These are phyloP conservation scores for Neckera pumila DNA, from an alignment of 225 moss, liverwort and hornwort genomes.

Conservation along the genomic window DNA sequence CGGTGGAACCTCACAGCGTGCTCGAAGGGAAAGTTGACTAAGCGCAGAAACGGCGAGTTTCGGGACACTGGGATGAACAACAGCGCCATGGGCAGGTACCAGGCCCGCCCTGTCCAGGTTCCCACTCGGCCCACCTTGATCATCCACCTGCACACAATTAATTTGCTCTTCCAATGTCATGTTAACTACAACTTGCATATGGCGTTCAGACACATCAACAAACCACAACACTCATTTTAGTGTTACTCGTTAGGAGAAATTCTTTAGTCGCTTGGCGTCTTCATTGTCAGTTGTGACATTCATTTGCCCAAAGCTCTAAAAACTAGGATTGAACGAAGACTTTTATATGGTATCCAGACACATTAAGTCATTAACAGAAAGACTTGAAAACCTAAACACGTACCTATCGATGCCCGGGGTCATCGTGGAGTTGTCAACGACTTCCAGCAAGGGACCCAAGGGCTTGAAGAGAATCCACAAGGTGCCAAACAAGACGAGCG, in stretches of 20 bases:
- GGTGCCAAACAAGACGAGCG: conserved; percentile 21
- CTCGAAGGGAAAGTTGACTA: conserved; percentile 47
- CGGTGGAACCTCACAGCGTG: conserved; percentile 45
- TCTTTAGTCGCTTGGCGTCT: not conserved
- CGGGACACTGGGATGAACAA: conserved; percentile 54
- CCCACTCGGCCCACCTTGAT: conserved; percentile 48
- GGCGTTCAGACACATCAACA: not conserved
- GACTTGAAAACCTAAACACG: not conserved
- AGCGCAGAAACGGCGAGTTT: conserved; percentile 41
- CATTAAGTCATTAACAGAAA: no score
- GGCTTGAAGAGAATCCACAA: conserved; percentile 44
- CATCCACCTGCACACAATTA: conserved; percentile 21
- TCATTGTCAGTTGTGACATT: not conserved
- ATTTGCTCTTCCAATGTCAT: not conserved
- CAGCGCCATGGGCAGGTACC: conserved; percentile 47
- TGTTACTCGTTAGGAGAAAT: not conserved
- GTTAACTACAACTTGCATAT: not conserved
- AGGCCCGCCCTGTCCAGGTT: conserved; percentile 50
- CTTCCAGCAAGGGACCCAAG: conserved; percentile 21
- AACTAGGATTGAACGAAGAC: not conserved
- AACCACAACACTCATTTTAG: not conserved
- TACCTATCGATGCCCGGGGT: conserved; percentile 6
- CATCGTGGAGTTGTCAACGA: conserved; percentile 20
- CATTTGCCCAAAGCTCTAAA: not conserved
- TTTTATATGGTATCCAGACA: not conserved